Conservation (phyloP, 2,329 filamentous ascomycete species). For the Phialemoniopsis sp. region DNA sequence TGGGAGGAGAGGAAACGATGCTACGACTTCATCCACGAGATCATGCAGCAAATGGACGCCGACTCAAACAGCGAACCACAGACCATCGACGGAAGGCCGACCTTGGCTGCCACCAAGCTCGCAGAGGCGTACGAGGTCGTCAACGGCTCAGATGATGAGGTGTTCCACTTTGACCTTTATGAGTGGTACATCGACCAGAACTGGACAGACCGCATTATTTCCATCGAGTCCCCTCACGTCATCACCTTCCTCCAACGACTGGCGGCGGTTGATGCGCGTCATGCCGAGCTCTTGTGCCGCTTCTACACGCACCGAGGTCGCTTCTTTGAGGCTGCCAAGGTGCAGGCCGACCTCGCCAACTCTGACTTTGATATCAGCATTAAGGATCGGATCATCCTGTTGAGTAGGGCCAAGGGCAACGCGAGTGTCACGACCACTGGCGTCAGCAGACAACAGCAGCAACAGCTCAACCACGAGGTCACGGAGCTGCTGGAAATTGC, state of each 20-base stretch:
- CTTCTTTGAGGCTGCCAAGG: conserved; percentile 82
- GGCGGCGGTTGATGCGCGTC: conserved; percentile 65
- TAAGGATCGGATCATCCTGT: conserved; percentile 81
- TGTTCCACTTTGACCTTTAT: conserved; percentile 95
- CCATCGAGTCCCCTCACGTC: conserved; percentile 80
- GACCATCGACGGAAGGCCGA: conserved; percentile 72
- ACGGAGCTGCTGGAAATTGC: conserved; percentile 86
- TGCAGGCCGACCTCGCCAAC: conserved; percentile 78
- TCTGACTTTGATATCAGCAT: conserved; percentile 78
- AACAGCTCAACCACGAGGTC: conserved; percentile 80
- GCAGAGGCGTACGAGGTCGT: conserved; percentile 89
- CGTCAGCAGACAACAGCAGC: conserved; percentile 74
- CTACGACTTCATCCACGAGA: conserved; percentile 83
- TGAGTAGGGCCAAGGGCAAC: conserved; percentile 88
- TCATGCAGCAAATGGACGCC: conserved; percentile 72
- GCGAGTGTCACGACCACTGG: conserved; percentile 78
- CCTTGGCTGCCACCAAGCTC: conserved; percentile 71
- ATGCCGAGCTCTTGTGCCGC: conserved; percentile 87
- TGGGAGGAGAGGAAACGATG: conserved; percentile 72
- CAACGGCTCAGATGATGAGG: conserved; percentile 81
- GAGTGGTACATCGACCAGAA: conserved; percentile 91
- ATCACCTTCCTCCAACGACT: conserved; percentile 80
- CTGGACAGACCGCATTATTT: conserved; percentile 80
- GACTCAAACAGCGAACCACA: conserved; percentile 66
- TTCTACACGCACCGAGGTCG: conserved; percentile 84